Evolutionary conservation across 176 grass and related monocot genomes (phyloP).

Genomic region (Puccinellia tenuiflora): DNA sequence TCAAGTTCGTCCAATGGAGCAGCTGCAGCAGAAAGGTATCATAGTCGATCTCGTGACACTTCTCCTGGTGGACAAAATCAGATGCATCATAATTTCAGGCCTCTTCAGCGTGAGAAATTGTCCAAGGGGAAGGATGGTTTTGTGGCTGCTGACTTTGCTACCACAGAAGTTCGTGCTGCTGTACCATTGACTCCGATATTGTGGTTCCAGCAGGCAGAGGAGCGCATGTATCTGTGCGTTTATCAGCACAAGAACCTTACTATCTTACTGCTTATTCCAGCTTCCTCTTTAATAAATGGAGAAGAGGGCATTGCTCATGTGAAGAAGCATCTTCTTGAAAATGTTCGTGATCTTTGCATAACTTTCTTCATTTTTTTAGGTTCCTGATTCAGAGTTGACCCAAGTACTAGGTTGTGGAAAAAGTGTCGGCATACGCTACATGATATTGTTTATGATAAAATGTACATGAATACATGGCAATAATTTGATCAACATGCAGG

Average conservation of each 20-base stretch:
- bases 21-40: conserved; percentile 56
- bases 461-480: conserved; percentile 27
- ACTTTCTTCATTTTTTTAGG: neutral
- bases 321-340: conserved; percentile 84
- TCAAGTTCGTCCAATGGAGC: conserved; percentile 52
- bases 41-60: conserved; percentile 57
- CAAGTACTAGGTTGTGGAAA: conserved; percentile 11
- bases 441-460: neutral
- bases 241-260: conserved; percentile 79
- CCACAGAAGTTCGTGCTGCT: conserved; percentile 42
- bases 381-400: neutral
- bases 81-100: conserved; percentile 57
- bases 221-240: conserved; percentile 74
- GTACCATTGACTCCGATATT: conserved; percentile 52
- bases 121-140: conserved; percentile 93
- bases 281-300: conserved; percentile 67
- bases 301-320: conserved; percentile 66
- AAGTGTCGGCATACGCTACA: neutral
- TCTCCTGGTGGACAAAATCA: conserved; percentile 65
- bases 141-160: conserved; percentile 47
- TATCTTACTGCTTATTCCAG: conserved; percentile 69
- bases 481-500: conserved; percentile 47
- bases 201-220: conserved; percentile 76
- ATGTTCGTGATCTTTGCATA: conserved; percentile 46
- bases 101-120: conserved; percentile 73